These are phyloP conservation scores for Bocquillonia castaneifolia DNA, from an alignment of 441 rosid genomes.

Conservation along the genomic window DNA sequence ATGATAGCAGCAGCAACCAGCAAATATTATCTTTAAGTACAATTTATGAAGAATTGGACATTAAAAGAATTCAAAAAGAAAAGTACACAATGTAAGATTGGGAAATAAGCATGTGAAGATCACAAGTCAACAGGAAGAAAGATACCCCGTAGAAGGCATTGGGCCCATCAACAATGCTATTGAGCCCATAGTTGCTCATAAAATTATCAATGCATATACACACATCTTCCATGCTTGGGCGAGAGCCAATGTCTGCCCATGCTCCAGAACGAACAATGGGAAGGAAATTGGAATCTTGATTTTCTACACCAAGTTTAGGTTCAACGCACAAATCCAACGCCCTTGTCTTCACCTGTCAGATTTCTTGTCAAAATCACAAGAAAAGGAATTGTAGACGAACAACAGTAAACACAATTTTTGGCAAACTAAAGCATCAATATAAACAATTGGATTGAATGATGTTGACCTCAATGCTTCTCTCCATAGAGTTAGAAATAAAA, in stretches of 20 bases:
- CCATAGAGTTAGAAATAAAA: no score
- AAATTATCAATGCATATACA: constrained; percentile 61
- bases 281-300: constrained; percentile 38
- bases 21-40: neutral
- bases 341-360: constrained; percentile 56
- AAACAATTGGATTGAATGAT: neutral
- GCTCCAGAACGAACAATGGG: constrained; percentile 83
- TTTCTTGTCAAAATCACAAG: constrained; percentile 22
- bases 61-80: neutral
- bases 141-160: constrained; percentile 85
- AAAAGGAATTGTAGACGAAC: neutral
- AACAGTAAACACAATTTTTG: neutral
- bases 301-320: constrained; percentile 36
- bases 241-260: constrained; percentile 62
- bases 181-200: constrained; percentile 41
- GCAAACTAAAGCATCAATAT: neutral
- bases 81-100: neutral
- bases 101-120: neutral
- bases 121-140: constrained; percentile 10
- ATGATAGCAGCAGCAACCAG: neutral
- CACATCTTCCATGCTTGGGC: constrained; percentile 77
- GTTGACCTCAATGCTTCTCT: neutral
- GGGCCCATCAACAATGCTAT: constrained; percentile 38
- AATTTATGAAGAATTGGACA: neutral
- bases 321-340: constrained; percentile 39